Evolutionary conservation across 1,284 basidiomycete species (phyloP), one percentile per base, ranked within the genome.

Genomic region (Volvariella surrecta): DNA sequence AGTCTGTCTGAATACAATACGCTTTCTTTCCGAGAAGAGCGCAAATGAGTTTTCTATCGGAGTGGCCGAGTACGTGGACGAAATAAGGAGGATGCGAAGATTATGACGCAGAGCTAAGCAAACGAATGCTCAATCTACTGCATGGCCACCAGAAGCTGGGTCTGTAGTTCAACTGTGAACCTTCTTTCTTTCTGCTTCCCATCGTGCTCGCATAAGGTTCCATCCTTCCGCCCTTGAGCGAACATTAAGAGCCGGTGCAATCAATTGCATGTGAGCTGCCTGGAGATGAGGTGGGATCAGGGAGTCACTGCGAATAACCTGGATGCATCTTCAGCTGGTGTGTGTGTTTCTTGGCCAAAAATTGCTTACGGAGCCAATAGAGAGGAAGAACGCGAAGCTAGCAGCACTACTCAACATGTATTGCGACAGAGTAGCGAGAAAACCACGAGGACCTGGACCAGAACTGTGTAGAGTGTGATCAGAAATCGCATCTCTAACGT

Each of bases 401-500:
- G 89, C 89, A 10, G 85, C 89, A 53, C 88, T 91, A 57, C 83
- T 84, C 22, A 93, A 74, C 92, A 96, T 96, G 63, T 95, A 95
- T 56, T 92, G 89, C 13, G 89, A 93, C 34, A 96, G 76, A 1
- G 92, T 94, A 2, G 88, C 84, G 32, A 96, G 67, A 43, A 80
- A 68, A 7, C 92, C 92, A 57, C 90, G 77, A 39, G 89, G 90
- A 16, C 92, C 92, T 10, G 89, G 82, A 40, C 93, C 92, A 52
- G 79, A 76, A 58, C 91, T 94, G 34, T 46, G 24, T 28, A 28
- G 24, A 28, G 6, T 28, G 24, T n/a, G n/a, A n/a, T n/a, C n/a
- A n/a, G n/a, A 42, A 43, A 40, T n/a, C n/a, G n/a, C n/a, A n/a
- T n/a, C n/a, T n/a, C n/a, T n/a, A n/a, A n/a, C n/a, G n/a, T n/a